Evolutionary conservation across 768 basidiomycete species (phyloP).

Genomic region (Artomyces pyxidatus): DNA sequence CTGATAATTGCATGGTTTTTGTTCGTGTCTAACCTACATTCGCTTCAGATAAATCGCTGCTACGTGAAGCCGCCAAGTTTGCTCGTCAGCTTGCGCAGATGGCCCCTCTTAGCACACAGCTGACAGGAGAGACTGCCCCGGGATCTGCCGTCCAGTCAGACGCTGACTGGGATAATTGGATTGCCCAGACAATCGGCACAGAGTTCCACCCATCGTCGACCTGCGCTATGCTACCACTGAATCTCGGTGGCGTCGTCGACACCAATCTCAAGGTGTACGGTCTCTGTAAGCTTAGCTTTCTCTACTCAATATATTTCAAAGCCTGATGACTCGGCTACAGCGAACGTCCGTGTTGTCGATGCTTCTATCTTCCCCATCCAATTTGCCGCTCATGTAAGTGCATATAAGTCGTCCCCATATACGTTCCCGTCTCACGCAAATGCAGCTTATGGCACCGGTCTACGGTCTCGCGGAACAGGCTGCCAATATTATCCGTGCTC

Average conservation of each 20-base stretch:
- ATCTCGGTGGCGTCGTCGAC: slow-evolving; percentile 51
- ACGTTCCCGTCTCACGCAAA: not conserved
- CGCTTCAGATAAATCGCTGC: slow-evolving; percentile 31
- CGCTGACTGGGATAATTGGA: slow-evolving; percentile 46
- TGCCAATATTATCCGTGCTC: slow-evolving; percentile 28
- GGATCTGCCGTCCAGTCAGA: slow-evolving; percentile 45
- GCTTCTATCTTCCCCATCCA: slow-evolving; percentile 49
- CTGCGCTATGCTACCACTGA: slow-evolving; percentile 48
- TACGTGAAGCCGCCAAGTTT: slow-evolving; percentile 56
- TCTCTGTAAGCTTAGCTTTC: slow-evolving; percentile 19
- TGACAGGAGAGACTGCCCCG: slow-evolving; percentile 42
- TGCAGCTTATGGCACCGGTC: slow-evolving; percentile 5
- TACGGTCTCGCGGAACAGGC: slow-evolving; percentile 26
- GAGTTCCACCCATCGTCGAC: slow-evolving; percentile 57
- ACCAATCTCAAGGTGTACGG: slow-evolving; percentile 50
- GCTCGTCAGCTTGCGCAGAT: slow-evolving; percentile 47
- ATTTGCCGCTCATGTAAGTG: slow-evolving; percentile 37
- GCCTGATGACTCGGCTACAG: slow-evolving; percentile 6
- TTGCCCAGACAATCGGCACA: slow-evolving; percentile 34
- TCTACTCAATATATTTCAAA: not conserved
- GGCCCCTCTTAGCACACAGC: slow-evolving; percentile 37
- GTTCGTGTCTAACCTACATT: not conserved
- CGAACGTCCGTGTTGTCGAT: slow-evolving; percentile 52
- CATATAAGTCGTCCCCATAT: not conserved
- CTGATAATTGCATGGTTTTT: too few species aligned